A percentile compares a stretch with the other conserved stretches of the same genome.
Conservation (phyloP, 2,329 filamentous ascomycete species). For the Aureobasidium sp. region DNA sequence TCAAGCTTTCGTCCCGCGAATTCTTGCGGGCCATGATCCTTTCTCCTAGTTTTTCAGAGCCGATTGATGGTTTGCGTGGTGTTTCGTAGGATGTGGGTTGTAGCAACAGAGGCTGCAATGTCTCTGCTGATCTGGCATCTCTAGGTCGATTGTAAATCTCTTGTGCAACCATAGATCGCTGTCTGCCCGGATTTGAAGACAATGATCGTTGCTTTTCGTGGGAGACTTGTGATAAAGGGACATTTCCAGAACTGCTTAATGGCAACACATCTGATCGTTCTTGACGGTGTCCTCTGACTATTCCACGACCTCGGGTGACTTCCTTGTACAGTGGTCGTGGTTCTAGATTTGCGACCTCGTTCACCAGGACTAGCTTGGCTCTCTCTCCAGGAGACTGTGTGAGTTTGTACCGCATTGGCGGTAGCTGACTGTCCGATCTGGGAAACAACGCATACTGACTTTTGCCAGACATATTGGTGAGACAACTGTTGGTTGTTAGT, state of each 20-base stretch:
- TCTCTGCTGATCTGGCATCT: not conserved
- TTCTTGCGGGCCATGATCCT: conserved; percentile 8
- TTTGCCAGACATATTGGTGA: conserved; percentile 1
- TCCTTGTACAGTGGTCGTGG: conserved; percentile 3
- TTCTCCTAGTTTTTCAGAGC: not conserved
- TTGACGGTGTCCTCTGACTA: conserved; percentile 3
- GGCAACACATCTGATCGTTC: conserved; percentile 7
- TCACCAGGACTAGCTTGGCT: not conserved
- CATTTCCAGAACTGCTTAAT: not conserved
- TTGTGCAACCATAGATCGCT: conserved; percentile 5
- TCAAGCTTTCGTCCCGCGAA: not conserved
- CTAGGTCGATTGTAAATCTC: not conserved
- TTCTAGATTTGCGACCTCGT: not conserved
- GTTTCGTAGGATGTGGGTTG: not conserved
- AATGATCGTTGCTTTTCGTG: not conserved
- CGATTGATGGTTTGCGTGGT: not conserved
- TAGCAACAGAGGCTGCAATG: not conserved
- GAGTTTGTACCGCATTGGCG: conserved; percentile 5
- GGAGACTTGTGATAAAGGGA: not conserved
- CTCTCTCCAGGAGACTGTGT: conserved; percentile 8
- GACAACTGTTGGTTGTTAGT: not conserved
- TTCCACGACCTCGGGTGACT: not conserved
- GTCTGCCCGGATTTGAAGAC: conserved; percentile 3
- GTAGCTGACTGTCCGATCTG: conserved; percentile 6
- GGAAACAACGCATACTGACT: conserved; percentile 9